Evolutionary conservation across 2,329 filamentous ascomycete species (phyloP).

Genomic region (Penicillium sp.): DNA sequence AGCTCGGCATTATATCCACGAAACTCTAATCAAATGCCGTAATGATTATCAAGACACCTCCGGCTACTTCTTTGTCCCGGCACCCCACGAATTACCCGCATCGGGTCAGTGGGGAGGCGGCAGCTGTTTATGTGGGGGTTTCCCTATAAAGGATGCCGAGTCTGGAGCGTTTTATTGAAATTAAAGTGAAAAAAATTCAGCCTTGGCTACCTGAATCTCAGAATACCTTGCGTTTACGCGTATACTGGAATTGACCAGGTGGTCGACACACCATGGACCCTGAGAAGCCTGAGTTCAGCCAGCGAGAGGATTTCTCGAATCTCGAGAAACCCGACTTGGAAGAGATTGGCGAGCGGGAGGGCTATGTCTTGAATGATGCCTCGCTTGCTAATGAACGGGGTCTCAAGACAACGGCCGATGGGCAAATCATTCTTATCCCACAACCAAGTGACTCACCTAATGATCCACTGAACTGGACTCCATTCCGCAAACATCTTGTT

Average conservation of each 20-base stretch:
- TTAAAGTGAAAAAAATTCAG: too few relatives aligned
- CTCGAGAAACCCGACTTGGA: constrained; percentile 4
- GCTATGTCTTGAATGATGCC: constrained; percentile 11
- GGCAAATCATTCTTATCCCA: constrained; percentile 38
- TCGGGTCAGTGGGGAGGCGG: too few relatives aligned
- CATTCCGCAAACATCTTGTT: constrained; percentile 34
- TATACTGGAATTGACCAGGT: too few relatives aligned
- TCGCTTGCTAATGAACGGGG: constrained; percentile 8
- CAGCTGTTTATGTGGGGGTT: too few relatives aligned
- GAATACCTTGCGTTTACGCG: too few relatives aligned
- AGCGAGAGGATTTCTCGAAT: neutral
- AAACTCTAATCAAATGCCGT: neutral
- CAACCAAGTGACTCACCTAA: constrained; percentile 41
- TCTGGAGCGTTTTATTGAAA: neutral
- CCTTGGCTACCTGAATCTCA: too few relatives aligned
- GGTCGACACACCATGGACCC: neutral
- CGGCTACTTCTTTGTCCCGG: too few relatives aligned
- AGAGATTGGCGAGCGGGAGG: constrained; percentile 9
- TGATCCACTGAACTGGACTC: constrained; percentile 42
- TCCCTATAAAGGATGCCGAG: too few relatives aligned
- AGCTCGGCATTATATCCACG: neutral
- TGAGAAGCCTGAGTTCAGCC: neutral
- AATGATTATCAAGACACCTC: constrained; percentile 1
- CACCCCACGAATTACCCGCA: neutral
- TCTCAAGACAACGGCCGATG: constrained; percentile 33